phyloP scores from a whole-genome alignment of 768 basidiomycete species.

The Phaffia tasmanica region DNA sequence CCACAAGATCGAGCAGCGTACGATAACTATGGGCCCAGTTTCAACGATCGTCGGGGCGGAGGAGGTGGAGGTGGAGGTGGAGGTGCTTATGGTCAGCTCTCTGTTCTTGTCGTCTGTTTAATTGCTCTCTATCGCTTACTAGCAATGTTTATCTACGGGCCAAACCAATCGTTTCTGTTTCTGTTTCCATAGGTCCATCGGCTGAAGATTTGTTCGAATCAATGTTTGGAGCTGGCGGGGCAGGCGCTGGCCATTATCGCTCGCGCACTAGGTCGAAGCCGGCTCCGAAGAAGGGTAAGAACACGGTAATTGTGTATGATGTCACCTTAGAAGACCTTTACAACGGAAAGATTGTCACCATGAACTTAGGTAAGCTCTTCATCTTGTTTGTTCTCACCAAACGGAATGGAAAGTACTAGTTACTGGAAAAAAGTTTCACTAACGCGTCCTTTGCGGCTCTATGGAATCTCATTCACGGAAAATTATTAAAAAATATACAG shows the following conservation, averaged over 20 bases:
- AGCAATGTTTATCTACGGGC: neutral
- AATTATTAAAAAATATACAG: conserved; percentile 51
- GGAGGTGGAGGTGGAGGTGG: conserved; percentile 22
- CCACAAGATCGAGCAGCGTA: conserved; percentile 57
- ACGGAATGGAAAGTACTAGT: no score
- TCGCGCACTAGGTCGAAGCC: conserved; percentile 20
- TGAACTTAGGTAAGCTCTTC: conserved; percentile 45
- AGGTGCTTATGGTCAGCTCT: neutral
- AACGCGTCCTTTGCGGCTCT: neutral
- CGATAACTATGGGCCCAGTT: conserved; percentile 59
- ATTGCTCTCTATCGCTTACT: neutral
- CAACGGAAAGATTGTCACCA: conserved; percentile 64
- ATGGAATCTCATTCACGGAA: neutral
- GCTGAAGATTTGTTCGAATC: conserved; percentile 38
- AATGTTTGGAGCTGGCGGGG: conserved; percentile 35
- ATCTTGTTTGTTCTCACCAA: neutral
- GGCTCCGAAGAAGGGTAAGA: conserved; percentile 48
- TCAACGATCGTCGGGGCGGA: conserved; percentile 43
- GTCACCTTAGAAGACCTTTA: conserved; percentile 88
- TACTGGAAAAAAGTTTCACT: neutral
- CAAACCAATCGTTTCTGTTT: neutral
- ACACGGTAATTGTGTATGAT: conserved; percentile 65
- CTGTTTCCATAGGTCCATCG: conserved; percentile 8
- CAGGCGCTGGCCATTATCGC: conserved; percentile 36
- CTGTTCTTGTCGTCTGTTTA: neutral